These are phyloP conservation scores for Geranium incanum DNA, from an alignment of 441 rosid species.

Conservation along the genomic window DNA sequence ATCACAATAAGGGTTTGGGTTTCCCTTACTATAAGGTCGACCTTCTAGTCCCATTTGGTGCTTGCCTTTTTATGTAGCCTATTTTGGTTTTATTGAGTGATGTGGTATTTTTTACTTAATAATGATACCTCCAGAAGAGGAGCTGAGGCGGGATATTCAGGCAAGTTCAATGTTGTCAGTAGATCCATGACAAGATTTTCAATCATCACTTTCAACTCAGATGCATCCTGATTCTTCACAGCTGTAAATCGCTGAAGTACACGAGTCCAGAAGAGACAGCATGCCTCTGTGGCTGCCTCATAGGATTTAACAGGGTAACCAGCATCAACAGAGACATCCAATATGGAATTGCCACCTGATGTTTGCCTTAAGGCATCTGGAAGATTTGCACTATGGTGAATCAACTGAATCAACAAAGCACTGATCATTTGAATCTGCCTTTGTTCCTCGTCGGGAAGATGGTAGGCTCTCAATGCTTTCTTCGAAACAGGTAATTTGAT, in stretches of 20 bases:
- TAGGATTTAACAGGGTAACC: conserved; percentile 60
- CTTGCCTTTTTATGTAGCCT: neutral
- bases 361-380: conserved; percentile 73
- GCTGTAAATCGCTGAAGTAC: conserved; percentile 86
- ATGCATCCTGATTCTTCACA: conserved; percentile 86
- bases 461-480: conserved; percentile 78
- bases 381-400: conserved; percentile 81
- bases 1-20: neutral
- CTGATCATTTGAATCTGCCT: conserved; percentile 97
- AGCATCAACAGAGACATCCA: conserved; percentile 68
- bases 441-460: conserved; percentile 95
- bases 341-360: conserved; percentile 46
- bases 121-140: conserved; percentile 78
- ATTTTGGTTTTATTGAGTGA: neutral
- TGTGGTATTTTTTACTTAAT: neutral
- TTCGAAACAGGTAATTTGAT: conserved; percentile 90
- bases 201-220: conserved; percentile 82
- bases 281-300: conserved; percentile 81
- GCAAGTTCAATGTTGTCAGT: conserved; percentile 80
- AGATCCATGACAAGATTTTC: conserved; percentile 92
- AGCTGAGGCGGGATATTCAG: conserved; percentile 94
- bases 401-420: conserved; percentile 91
- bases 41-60: neutral
- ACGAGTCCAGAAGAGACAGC: conserved; percentile 95
- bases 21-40: neutral